Evolutionary conservation across 1,139 yeast genomes (phyloP).

Genomic region (Ogataea hybrid): DNA sequence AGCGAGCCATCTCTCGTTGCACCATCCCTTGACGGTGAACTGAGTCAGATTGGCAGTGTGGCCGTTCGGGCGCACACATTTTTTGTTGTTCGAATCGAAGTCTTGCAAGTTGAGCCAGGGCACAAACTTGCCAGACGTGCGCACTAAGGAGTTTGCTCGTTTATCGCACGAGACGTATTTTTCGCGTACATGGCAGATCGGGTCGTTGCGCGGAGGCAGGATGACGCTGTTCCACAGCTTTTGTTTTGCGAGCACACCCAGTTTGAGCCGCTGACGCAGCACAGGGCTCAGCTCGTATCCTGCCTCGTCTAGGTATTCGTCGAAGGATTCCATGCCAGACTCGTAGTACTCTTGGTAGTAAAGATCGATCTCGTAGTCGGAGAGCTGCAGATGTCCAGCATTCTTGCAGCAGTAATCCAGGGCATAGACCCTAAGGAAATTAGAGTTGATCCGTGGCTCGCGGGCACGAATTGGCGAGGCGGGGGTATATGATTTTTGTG

Average conservation of each 20-base stretch:
- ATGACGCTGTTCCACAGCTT: slow-evolving; percentile 51
- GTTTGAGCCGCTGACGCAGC: slow-evolving; percentile 28
- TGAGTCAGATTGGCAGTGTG: slow-evolving; percentile 34
- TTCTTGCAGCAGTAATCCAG: slow-evolving; percentile 42
- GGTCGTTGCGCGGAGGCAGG: slow-evolving; percentile 46
- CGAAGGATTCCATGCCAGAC: slow-evolving; percentile 17
- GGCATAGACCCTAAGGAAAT: slow-evolving; percentile 47
- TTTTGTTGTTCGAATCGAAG: slow-evolving; percentile 15
- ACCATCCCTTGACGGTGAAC: slow-evolving; percentile 55
- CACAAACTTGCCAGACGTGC: slow-evolving; percentile 23
- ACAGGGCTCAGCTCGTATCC: slow-evolving; percentile 11
- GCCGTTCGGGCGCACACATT: slow-evolving; percentile 29
- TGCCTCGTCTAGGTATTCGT: slow-evolving; percentile 20
- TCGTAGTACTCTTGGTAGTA: slow-evolving; percentile 28
- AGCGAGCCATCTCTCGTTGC: slow-evolving; percentile 45
- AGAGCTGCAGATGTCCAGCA: slow-evolving; percentile 33
- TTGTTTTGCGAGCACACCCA: slow-evolving; percentile 35
- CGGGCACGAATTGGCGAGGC: slow-evolving; percentile 31
- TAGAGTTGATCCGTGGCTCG: slow-evolving; percentile 48
- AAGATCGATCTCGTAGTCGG: slow-evolving; percentile 33
- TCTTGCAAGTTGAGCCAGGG: slow-evolving; percentile 40
- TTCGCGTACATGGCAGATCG: slow-evolving; percentile 8
- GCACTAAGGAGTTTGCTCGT: slow-evolving; percentile 19
- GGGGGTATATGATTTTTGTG: background rate
- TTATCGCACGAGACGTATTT: slow-evolving; percentile 4